Evolutionary conservation across 2,329 filamentous ascomycete genomes (phyloP).

Genomic region (Pseudopithomyces maydicus): DNA sequence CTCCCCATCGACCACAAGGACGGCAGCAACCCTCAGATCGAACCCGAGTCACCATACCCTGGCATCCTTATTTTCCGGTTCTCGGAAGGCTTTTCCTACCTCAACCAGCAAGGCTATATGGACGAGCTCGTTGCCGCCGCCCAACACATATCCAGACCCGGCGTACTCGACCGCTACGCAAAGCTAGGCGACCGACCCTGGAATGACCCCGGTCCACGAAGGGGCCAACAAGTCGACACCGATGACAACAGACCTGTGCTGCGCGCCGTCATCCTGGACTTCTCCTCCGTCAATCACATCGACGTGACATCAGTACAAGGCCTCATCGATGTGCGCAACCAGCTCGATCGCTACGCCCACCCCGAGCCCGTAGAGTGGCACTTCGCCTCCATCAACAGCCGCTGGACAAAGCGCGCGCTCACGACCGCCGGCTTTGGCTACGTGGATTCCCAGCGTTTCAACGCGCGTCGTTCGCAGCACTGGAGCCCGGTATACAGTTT

Average conservation of each 20-base stretch:
- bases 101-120: slow-evolving; percentile 87
- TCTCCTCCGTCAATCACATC: slow-evolving; percentile 90
- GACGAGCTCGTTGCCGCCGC: slow-evolving; percentile 63
- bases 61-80: slow-evolving; percentile 97
- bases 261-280: slow-evolving; percentile 91
- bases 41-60: slow-evolving; percentile 81
- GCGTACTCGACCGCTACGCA: slow-evolving; percentile 69
- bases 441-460: slow-evolving; percentile 56
- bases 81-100: slow-evolving; percentile 94
- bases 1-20: slow-evolving; percentile 85
- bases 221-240: slow-evolving; percentile 53
- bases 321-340: slow-evolving; percentile 91
- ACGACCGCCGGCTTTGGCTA: slow-evolving; percentile 88
- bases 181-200: slow-evolving; percentile 76
- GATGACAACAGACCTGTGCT: slow-evolving; percentile 68
- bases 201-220: slow-evolving; percentile 86
- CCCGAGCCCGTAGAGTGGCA: slow-evolving; percentile 93
- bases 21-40: slow-evolving; percentile 84
- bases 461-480: slow-evolving; percentile 55
- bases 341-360: slow-evolving; percentile 82
- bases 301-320: slow-evolving; percentile 92
- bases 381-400: slow-evolving; percentile 89
- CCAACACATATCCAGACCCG: slow-evolving; percentile 72
- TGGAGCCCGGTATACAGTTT: slow-evolving; percentile 98
- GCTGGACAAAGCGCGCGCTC: slow-evolving; percentile 92